Conservation (phyloP, 768 basidiomycete species). For the Xerocomus spinulosus region DNA sequence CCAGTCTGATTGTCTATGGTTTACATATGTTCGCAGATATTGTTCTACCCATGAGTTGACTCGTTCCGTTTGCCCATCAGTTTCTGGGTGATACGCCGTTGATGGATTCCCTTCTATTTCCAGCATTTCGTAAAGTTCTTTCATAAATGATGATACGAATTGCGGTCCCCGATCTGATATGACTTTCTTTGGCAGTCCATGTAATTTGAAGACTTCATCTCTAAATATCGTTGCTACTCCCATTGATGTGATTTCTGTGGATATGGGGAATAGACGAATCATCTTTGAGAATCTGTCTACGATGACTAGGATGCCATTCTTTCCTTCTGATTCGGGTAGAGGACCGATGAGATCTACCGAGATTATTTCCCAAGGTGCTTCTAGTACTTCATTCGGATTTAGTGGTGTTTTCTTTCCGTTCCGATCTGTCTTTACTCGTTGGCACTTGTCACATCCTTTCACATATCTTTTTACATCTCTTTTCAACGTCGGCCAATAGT, state of each 20-base stretch:
- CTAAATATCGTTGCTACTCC: slow-evolving; percentile 18
- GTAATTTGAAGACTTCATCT: slow-evolving; percentile 24
- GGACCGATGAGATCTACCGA: no score
- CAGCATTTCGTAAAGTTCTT: slow-evolving; percentile 24
- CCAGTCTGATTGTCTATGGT: no score
- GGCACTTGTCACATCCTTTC: neutral
- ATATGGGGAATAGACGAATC: neutral
- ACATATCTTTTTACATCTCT: neutral
- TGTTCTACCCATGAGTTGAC: neutral
- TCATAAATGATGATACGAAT: slow-evolving; percentile 31
- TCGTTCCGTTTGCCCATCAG: neutral
- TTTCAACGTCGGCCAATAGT: neutral
- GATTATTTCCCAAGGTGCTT: neutral
- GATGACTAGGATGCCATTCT: no score
- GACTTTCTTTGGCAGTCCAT: slow-evolving; percentile 25
- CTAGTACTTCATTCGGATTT: neutral
- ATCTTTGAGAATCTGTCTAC: no score
- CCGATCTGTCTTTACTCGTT: neutral
- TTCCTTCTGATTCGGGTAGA: no score
- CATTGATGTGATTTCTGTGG: slow-evolving; percentile 6
- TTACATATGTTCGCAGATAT: neutral
- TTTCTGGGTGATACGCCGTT: slow-evolving; percentile 41
- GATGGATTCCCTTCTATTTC: slow-evolving; percentile 33
- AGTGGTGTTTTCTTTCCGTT: neutral
- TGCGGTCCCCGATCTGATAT: slow-evolving; percentile 27